Evolutionary conservation across 2,329 filamentous ascomycete genomes (phyloP).

Genomic region (Colletotrichum gigasporum): DNA sequence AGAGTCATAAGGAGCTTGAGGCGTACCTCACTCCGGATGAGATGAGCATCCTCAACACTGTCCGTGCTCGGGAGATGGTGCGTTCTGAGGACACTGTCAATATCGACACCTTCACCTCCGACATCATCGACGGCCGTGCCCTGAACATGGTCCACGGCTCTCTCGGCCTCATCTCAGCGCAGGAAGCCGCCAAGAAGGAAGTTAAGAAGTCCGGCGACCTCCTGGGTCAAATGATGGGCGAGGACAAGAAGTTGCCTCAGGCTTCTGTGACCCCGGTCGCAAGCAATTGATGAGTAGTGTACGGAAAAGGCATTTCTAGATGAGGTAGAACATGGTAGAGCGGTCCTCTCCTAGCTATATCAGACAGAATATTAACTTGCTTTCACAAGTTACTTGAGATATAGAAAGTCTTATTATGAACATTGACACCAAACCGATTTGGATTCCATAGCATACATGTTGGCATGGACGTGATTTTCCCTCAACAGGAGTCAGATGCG

Average conservation of each 20-base stretch:
- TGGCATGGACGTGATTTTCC: too few species aligned
- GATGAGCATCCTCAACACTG: conserved; percentile 37
- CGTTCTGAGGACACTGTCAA: conserved; percentile 42
- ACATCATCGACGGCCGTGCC: conserved; percentile 21
- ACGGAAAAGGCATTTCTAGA: too few species aligned
- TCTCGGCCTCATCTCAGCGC: not conserved
- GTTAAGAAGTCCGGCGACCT: not conserved
- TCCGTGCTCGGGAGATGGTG: conserved; percentile 42
- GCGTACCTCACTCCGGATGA: conserved; percentile 37
- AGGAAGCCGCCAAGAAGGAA: not conserved
- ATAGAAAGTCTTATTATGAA: too few species aligned
- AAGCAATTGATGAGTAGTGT: not conserved
- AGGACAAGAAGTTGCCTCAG: not conserved
- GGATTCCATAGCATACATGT: too few species aligned
- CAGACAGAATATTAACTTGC: too few species aligned
- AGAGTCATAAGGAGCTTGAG: conserved; percentile 11
- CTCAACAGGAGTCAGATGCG: too few species aligned
- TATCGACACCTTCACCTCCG: conserved; percentile 43
- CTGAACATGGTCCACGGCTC: not conserved
- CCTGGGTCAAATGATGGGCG: not conserved
- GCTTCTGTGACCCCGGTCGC: not conserved
- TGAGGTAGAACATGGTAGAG: too few species aligned
- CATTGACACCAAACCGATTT: too few species aligned
- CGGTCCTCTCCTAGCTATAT: too few species aligned
- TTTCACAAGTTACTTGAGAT: too few species aligned